A percentile compares a stretch with the other conserved stretches of the same genome.
These are phyloP conservation scores for Trichoderma sp. DNA, from an alignment of 2,329 filamentous ascomycete species.

Conservation along the genomic window DNA sequence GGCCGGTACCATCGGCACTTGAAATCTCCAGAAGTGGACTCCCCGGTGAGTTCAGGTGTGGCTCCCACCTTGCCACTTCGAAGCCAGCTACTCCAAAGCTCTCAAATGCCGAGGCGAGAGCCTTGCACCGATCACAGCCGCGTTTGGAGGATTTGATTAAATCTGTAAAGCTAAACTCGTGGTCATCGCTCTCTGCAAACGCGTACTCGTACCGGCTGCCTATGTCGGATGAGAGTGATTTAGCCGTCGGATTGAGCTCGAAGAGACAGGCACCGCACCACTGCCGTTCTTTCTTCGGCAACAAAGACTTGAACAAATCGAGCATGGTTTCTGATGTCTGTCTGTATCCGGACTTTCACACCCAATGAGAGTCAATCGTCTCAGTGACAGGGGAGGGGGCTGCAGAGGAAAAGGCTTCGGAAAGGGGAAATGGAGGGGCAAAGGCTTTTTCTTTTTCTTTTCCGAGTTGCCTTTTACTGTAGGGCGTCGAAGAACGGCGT, in stretches of 20 bases:
- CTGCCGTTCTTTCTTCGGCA: neutral
- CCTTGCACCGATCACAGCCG: slow-evolving; percentile 8
- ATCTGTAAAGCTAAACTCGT: neutral
- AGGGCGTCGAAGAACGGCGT: neutral
- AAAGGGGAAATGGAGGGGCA: neutral
- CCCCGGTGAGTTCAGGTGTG: neutral
- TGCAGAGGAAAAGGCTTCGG: neutral
- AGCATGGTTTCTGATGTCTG: neutral
- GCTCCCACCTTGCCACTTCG: neutral
- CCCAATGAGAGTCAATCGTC: neutral
- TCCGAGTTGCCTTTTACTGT: neutral
- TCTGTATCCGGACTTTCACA: neutral
- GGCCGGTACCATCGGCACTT: neutral
- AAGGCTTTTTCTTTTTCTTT: neutral
- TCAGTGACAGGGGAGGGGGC: neutral
- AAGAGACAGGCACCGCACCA: slow-evolving; percentile 21
- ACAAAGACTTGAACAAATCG: neutral
- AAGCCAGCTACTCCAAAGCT: neutral
- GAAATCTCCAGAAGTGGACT: neutral
- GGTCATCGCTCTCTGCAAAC: slow-evolving; percentile 5
- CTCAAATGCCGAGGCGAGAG: neutral
- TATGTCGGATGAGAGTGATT: neutral
- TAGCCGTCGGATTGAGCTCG: neutral
- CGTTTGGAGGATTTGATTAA: neutral
- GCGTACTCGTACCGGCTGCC: neutral